Conservation (phyloP, 2,329 filamentous ascomycete genomes). For the Camillea tinctor region DNA sequence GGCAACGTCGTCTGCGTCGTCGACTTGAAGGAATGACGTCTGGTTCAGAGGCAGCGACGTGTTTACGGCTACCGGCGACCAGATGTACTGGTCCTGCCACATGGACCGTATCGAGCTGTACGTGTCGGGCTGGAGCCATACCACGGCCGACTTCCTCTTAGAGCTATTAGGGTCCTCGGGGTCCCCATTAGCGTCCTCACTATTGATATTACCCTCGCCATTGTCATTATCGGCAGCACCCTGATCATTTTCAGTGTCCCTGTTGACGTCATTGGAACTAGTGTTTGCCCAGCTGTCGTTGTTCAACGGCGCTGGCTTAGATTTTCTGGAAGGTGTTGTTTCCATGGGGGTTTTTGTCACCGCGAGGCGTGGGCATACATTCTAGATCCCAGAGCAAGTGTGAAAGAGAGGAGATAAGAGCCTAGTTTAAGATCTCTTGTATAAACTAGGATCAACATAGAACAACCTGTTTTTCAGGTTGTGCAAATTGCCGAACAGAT, state of each 20-base stretch:
- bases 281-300: background rate
- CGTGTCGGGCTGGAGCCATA: constrained; percentile 7
- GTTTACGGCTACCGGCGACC: constrained; percentile 14
- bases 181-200: background rate
- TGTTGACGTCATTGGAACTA: background rate
- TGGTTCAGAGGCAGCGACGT: constrained; percentile 9
- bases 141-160: background rate
- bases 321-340: background rate
- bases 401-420: background rate
- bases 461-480: background rate
- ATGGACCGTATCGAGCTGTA: constrained; percentile 4
- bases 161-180: background rate
- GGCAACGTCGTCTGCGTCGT: constrained; percentile 2
- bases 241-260: background rate
- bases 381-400: background rate
- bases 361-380: background rate
- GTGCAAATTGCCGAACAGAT: background rate
- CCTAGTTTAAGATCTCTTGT: background rate
- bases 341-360: background rate
- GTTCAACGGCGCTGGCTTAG: background rate
- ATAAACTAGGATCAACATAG: background rate
- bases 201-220: background rate
- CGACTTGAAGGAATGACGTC: constrained; percentile 12
- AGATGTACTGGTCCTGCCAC: constrained; percentile 15
- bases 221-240: background rate